Percentiles rank a stretch among this genome's conserved stretches.
Evolutionary conservation across 2,329 filamentous ascomycete species (phyloP).

Genomic region (Cercospora canescens): DNA sequence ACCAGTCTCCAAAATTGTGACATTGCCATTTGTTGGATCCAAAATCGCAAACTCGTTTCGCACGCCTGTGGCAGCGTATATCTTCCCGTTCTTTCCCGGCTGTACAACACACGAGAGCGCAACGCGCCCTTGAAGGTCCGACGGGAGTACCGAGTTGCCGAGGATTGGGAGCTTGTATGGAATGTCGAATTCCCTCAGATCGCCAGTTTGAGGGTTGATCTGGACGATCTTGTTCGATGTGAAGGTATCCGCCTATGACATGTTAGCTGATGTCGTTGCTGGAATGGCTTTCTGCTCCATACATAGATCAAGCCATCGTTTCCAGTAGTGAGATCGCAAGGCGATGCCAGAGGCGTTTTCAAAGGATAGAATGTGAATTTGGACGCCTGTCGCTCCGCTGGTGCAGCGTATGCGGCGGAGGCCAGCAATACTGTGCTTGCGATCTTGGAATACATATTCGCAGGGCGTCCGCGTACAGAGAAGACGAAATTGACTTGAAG

Average conservation of each 20-base stretch:
- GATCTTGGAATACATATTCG: constrained; percentile 13
- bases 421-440: constrained; percentile 18
- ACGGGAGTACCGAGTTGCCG: constrained; percentile 20
- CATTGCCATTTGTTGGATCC: constrained; percentile 19
- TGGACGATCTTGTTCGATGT: constrained; percentile 28
- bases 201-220: constrained; percentile 19
- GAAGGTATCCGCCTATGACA: constrained; percentile 24
- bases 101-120: constrained; percentile 25
- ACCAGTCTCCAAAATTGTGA: constrained; percentile 21
- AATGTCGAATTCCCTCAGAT: constrained; percentile 24
- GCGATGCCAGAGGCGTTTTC: constrained; percentile 20
- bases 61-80: constrained; percentile 25
- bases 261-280: not conserved
- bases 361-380: constrained; percentile 24
- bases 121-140: constrained; percentile 17
- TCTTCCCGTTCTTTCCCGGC: constrained; percentile 25
- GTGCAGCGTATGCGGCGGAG: constrained; percentile 12
- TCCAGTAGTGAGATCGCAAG: constrained; percentile 24
- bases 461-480: not conserved
- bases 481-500: not conserved
- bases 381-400: constrained; percentile 17
- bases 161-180: constrained; percentile 24
- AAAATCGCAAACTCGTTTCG: constrained; percentile 26
- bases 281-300: not conserved
- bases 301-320: constrained; percentile 24